Percentiles rank a stretch among this genome's conserved stretches.
These are phyloP conservation scores for Aspergillus fumigatiaffinis DNA, from an alignment of 2,329 filamentous ascomycete species.

Conservation along the genomic window DNA sequence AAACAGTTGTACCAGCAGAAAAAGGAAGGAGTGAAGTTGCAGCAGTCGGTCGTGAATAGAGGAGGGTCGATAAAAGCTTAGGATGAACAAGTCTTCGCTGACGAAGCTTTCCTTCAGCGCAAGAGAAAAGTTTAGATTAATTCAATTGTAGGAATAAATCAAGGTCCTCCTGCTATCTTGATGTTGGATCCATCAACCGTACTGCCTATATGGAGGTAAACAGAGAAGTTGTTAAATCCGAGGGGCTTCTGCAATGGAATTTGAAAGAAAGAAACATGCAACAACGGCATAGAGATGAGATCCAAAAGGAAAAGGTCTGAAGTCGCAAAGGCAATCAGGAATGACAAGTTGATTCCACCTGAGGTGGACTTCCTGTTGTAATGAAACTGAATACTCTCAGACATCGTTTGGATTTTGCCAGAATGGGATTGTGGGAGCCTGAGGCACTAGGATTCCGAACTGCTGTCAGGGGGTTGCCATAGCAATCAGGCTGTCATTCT, in stretches of 20 bases:
- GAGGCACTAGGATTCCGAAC: slow-evolving; percentile 11
- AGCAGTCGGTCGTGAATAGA: slow-evolving; percentile 1
- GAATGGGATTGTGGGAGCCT: slow-evolving; percentile 17
- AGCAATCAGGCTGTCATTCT: slow-evolving; percentile 17
- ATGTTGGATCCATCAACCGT: background rate
- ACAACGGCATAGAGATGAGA: slow-evolving; percentile 4
- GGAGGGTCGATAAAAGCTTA: slow-evolving; percentile 6
- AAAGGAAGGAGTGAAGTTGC: slow-evolving; percentile 6
- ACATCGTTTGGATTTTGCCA: slow-evolving; percentile 24
- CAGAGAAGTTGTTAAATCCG: slow-evolving; percentile 3
- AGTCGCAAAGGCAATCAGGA: background rate
- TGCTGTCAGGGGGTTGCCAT: slow-evolving; percentile 22
- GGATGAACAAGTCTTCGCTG: background rate
- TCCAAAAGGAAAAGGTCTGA: background rate
- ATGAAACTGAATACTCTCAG: background rate
- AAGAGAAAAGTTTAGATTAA: background rate
- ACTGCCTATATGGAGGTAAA: slow-evolving; percentile 3
- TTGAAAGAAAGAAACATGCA: slow-evolving; percentile 22
- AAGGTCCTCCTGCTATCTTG: background rate
- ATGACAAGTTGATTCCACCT: slow-evolving; percentile 1
- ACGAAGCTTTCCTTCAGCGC: background rate
- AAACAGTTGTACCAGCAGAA: slow-evolving; percentile 21
- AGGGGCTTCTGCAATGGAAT: slow-evolving; percentile 16
- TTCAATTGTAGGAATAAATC: background rate
- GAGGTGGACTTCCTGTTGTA: slow-evolving; percentile 1